phyloP scores from a whole-genome alignment of 192 early-diverging fungal species.

The Rhizophagus prolifer region DNA sequence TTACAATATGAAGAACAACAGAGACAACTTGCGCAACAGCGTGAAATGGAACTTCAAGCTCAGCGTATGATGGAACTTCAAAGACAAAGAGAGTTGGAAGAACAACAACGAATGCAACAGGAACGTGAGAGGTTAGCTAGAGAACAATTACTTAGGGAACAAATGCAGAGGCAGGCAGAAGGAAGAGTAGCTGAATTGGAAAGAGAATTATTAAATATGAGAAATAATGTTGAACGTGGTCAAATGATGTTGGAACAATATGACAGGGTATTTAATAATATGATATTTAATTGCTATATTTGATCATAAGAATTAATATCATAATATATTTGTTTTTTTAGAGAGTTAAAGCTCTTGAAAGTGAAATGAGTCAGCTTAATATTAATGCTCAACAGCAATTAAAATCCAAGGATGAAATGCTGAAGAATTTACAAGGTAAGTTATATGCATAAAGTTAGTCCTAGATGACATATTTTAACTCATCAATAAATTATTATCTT shows the following conservation, averaged over 20 bases:
- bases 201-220: slow-evolving; percentile 74
- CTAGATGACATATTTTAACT: background rate
- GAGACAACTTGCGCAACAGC: slow-evolving; percentile 59
- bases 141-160: slow-evolving; percentile 74
- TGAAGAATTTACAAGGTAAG: slow-evolving; percentile 78
- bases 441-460: background rate
- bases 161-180: slow-evolving; percentile 78
- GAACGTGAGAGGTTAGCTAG: slow-evolving; percentile 72
- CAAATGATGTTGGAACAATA: slow-evolving; percentile 85
- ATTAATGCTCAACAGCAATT: slow-evolving; percentile 70
- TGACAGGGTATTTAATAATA: slow-evolving; percentile 55
- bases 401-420: slow-evolving; percentile 80
- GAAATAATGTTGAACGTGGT: slow-evolving; percentile 80
- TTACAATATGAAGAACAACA: slow-evolving; percentile 60
- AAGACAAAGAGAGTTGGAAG: slow-evolving; percentile 72
- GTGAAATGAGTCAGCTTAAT: slow-evolving; percentile 75
- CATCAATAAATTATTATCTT: background rate
- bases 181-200: slow-evolving; percentile 77
- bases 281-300: background rate
- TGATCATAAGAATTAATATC: slow-evolving; percentile 13
- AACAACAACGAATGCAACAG: slow-evolving; percentile 71
- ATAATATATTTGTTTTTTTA: slow-evolving; percentile 29
- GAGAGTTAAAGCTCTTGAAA: slow-evolving; percentile 81
- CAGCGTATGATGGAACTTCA: slow-evolving; percentile 58
- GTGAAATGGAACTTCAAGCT: slow-evolving; percentile 54